Conservation (phyloP, 345 rosid species). For the Microcos paniculata region DNA sequence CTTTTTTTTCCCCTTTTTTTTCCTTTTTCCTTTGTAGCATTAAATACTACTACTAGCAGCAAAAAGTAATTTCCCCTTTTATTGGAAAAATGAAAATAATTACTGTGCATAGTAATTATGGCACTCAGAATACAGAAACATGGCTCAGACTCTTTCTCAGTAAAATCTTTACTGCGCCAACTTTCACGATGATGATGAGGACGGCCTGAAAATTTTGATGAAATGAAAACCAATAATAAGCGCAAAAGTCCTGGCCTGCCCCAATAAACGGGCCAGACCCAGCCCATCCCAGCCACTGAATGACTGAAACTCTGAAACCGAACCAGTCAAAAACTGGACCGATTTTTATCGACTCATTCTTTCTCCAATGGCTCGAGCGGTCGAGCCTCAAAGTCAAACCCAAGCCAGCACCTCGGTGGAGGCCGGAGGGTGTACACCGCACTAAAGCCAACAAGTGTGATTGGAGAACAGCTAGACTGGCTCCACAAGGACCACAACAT, state of each 20-base stretch:
- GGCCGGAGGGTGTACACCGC: neutral
- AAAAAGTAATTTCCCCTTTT: no score
- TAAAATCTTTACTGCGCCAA: neutral
- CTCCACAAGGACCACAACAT: conserved; percentile 6
- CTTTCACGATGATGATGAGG: neutral
- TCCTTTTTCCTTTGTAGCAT: no score
- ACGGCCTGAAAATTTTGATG: neutral
- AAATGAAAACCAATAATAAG: neutral
- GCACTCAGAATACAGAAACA: neutral
- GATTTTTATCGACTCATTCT: no score
- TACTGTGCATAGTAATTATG: neutral
- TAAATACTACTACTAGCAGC: no score
- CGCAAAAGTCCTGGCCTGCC: neutral
- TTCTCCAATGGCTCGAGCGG: conserved; percentile 7
- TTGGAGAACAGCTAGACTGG: conserved; percentile 10
- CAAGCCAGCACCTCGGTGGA: neutral
- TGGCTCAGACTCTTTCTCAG: neutral
- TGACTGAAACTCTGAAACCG: neutral
- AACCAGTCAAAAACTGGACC: neutral
- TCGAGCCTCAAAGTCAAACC: no score
- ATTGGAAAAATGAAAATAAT: neutral
- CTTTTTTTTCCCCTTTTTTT: no score
- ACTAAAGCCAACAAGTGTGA: conserved; percentile 4
- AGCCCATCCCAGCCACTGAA: neutral
- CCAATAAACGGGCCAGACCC: neutral